These are phyloP conservation scores for Eutrema heterophyllum DNA, from an alignment of 345 rosid species.

Conservation along the genomic window DNA sequence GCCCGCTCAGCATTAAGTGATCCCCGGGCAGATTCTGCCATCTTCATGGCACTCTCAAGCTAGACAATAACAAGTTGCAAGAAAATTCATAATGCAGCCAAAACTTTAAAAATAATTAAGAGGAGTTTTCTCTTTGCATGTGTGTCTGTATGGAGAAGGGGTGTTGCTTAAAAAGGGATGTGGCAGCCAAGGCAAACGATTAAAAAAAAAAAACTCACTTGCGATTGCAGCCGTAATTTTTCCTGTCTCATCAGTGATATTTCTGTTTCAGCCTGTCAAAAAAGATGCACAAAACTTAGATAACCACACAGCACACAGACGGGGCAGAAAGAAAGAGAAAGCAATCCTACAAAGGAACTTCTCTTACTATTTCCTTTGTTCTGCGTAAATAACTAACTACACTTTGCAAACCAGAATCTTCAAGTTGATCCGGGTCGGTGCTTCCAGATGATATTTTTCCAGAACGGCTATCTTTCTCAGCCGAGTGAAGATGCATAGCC, in stretches of 20 bases:
- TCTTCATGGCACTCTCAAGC: conserved; percentile 86
- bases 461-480: conserved; percentile 66
- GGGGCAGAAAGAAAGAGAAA: conserved; percentile 9
- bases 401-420: conserved; percentile 70
- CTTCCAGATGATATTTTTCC: conserved; percentile 41
- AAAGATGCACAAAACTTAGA: conserved; percentile 4
- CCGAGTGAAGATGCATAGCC: conserved; percentile 74
- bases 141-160: neutral
- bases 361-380: conserved; percentile 79
- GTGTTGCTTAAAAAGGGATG: conserved; percentile 1
- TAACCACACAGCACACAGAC: neutral
- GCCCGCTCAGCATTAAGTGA: conserved; percentile 74
- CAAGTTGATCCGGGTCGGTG: conserved; percentile 37
- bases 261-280: conserved; percentile 86
- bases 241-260: conserved; percentile 87
- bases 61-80: conserved; percentile 25
- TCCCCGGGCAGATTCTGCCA: conserved; percentile 64
- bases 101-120: neutral
- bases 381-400: conserved; percentile 82
- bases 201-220: conserved; percentile 42
- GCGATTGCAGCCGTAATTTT: conserved; percentile 80
- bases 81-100: neutral
- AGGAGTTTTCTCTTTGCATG: neutral
- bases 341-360: neutral
- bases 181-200: neutral